These are phyloP conservation scores for Gossypium arboreum DNA, from an alignment of 345 rosid species.

Conservation along the genomic window DNA sequence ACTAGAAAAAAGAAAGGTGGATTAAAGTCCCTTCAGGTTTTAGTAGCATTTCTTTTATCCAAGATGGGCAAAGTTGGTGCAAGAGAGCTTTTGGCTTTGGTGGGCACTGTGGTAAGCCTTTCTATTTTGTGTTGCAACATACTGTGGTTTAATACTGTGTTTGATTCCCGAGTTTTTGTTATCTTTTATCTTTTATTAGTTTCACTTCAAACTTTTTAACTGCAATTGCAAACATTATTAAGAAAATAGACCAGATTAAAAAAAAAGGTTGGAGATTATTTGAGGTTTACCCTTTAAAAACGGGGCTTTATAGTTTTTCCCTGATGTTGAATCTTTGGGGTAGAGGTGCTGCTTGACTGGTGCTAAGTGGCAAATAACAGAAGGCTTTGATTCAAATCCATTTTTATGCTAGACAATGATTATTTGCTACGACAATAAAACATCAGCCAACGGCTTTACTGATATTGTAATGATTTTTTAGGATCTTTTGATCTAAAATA, in stretches of 20 bases:
- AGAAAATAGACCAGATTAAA: neutral
- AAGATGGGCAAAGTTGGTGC: conserved; percentile 86
- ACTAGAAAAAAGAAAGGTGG: conserved; percentile 52
- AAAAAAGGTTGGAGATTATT: neutral
- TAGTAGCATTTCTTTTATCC: conserved; percentile 71
- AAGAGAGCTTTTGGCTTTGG: conserved; percentile 71
- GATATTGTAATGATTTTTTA: neutral
- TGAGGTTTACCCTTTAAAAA: neutral
- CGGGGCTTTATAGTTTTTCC: neutral
- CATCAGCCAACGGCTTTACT: neutral
- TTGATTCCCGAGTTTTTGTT: neutral
- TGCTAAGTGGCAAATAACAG: neutral
- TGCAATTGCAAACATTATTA: neutral
- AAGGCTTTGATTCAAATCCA: neutral
- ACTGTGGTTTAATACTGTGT: neutral
- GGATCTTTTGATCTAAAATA: neutral
- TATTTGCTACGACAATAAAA: neutral
- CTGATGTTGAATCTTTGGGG: neutral
- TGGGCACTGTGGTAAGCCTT: conserved; percentile 70
- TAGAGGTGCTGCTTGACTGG: neutral
- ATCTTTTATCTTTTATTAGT: conserved; percentile 1
- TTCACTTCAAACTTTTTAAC: neutral
- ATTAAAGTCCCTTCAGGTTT: conserved; percentile 71
- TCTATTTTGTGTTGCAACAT: conserved; percentile 1
- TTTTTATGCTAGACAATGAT: neutral